Evolutionary conservation across 768 basidiomycete genomes (phyloP), one percentile per base, ranked within the genome.

Genomic region (Suillus clintonianus): DNA sequence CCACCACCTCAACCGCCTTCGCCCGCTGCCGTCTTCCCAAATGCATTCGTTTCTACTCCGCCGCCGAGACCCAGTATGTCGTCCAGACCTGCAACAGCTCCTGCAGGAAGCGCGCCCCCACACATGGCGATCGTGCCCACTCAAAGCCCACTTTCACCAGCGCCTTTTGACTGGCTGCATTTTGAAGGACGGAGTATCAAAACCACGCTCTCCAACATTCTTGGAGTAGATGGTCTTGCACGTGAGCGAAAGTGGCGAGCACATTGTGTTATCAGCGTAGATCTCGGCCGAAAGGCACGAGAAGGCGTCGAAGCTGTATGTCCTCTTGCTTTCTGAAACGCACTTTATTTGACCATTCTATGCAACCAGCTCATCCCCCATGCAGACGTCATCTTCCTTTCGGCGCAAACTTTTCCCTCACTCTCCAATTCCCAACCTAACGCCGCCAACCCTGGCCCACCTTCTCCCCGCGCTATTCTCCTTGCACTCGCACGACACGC

Each of bases 111-210:
- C 1, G 30, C 56, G 4, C 8, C 65, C 13, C 69, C 64, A 14
- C 65, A 60, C 27, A 14, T 64, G 2, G n/a, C 64, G 24, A 51
- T 62, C 34, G 32, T 76, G 4, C 72, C 78, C 54, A 74, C 80
- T 55, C 72, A 69, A 39, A 86, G 81, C 62, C 80, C 82, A 9
- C 82, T 84, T 64, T 88, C 85, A 56, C 88, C 89, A 0, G 90
- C 92, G 0, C 93, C 92, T 0, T 90, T 94, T 60, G 90, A 94
- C 67, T 93, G 92, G 91, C 76, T 95, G 7, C 92, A 94, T 70
- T 91, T 95, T 64, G 92, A 94, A 68, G 92, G 92, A 5, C 80
- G 92, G 3, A 89, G 85, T 0, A 87, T 90, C 37, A 91, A 90
- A 74, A 92, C 90, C 11, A 94, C 92, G 5, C 75, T 91, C 32